These are phyloP conservation scores for Spergularia bocconei DNA, from an alignment of 148 eudicot species.

Conservation along the genomic window DNA sequence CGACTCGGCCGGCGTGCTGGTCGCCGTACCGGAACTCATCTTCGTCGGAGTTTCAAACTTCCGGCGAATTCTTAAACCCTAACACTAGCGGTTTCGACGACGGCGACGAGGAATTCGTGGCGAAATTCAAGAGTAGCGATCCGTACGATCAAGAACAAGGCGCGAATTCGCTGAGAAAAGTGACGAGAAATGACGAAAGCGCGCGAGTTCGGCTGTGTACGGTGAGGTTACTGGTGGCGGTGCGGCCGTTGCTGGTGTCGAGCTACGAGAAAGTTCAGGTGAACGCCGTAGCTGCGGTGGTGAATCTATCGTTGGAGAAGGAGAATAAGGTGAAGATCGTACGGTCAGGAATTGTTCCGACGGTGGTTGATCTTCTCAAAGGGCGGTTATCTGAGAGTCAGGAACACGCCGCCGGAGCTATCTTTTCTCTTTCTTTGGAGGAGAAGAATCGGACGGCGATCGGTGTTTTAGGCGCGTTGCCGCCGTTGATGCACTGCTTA, in stretches of 20 bases:
- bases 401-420: constrained; percentile 83
- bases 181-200: constrained; percentile 51
- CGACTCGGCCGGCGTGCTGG: constrained; percentile 66
- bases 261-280: constrained; percentile 50
- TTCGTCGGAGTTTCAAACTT: constrained; percentile 42
- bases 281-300: constrained; percentile 73
- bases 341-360: constrained; percentile 67
- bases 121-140: constrained; percentile 45
- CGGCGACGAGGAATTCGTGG: constrained; percentile 37
- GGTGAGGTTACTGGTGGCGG: constrained; percentile 36
- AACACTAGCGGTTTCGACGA: constrained; percentile 11
- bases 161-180: constrained; percentile 42
- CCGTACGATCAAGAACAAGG: constrained; percentile 58
- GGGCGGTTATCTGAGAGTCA: constrained; percentile 52
- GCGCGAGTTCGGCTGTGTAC: constrained; percentile 57
- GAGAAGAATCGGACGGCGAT: constrained; percentile 79
- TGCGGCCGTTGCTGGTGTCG: constrained; percentile 43
- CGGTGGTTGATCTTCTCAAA: constrained; percentile 53
- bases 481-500: constrained; percentile 65
- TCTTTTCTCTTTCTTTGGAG: constrained; percentile 74
- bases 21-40: constrained; percentile 47
- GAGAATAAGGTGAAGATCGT: constrained; percentile 69
- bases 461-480: constrained; percentile 79
- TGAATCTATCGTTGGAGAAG: constrained; percentile 73
- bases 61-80: constrained; percentile 22